phyloP scores from a whole-genome alignment of 768 basidiomycete species.

The Lactarius pseudohatsudake region DNA sequence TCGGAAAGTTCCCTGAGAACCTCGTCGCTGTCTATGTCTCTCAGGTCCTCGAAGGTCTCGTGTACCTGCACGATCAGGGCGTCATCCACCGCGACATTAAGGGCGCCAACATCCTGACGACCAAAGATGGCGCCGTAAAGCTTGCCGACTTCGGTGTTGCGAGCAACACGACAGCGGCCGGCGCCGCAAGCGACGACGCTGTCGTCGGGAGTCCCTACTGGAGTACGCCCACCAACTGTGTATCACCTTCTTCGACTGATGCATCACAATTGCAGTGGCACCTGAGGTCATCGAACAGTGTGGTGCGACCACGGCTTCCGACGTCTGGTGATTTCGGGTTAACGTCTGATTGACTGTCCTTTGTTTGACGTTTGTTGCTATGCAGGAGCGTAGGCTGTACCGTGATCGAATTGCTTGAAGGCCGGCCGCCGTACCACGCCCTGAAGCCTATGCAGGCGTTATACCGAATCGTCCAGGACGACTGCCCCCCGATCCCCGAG shows the following conservation, averaged over 20 bases:
- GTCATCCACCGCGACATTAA: slow-evolving; percentile 99
- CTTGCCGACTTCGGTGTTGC: slow-evolving; percentile 99
- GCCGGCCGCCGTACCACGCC: slow-evolving; percentile 94
- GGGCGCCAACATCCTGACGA: slow-evolving; percentile 97
- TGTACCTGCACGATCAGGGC: slow-evolving; percentile 98
- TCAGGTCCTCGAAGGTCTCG: slow-evolving; percentile 92
- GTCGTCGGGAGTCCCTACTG: slow-evolving; percentile 99
- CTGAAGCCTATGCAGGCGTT: slow-evolving; percentile 98
- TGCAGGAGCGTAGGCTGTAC: slow-evolving; percentile 87
- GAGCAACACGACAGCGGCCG: slow-evolving; percentile 63
- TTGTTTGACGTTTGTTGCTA: slow-evolving; percentile 12
- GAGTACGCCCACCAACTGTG: slow-evolving; percentile 52
- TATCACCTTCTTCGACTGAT: slow-evolving; percentile 7
- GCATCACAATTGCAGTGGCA: slow-evolving; percentile 61
- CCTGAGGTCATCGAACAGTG: slow-evolving; percentile 99
- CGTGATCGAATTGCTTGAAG: slow-evolving; percentile 91
- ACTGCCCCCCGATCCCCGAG: slow-evolving; percentile 94
- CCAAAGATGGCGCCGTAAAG: slow-evolving; percentile 98
- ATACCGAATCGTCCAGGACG: slow-evolving; percentile 98
- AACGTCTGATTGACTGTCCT: background rate
- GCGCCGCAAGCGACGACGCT: slow-evolving; percentile 77
- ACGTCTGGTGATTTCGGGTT: slow-evolving; percentile 75
- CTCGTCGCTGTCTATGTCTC: slow-evolving; percentile 96
- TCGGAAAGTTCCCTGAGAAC: slow-evolving; percentile 97
- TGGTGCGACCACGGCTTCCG: slow-evolving; percentile 94